Evolutionary conservation across 2,329 filamentous ascomycete genomes (phyloP).

Genomic region (Tympanopsis confertula): DNA sequence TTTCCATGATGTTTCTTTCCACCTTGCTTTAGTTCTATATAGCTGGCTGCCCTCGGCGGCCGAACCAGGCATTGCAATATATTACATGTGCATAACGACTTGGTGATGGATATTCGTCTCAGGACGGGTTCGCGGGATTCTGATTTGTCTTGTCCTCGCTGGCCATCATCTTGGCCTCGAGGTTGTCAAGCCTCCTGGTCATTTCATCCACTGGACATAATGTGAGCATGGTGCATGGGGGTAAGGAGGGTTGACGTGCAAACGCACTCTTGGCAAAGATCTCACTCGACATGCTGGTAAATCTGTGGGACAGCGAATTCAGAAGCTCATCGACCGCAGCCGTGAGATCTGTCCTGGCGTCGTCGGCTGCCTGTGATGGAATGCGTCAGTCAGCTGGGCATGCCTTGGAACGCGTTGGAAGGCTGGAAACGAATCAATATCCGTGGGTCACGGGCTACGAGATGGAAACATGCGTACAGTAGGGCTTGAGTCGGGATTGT

Average conservation of each 20-base stretch:
- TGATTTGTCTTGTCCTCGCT: conserved; percentile 26
- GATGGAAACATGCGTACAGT: no score
- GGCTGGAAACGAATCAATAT: no score
- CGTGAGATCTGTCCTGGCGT: conserved; percentile 53
- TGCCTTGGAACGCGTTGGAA: no score
- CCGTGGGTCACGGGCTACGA: no score
- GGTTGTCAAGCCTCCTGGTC: conserved; percentile 71
- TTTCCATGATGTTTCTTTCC: no score
- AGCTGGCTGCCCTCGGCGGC: no score
- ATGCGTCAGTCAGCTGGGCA: no score
- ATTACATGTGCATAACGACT: no score
- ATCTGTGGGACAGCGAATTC: conserved; percentile 75
- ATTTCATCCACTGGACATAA: conserved; percentile 75
- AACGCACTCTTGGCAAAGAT: conserved; percentile 76
- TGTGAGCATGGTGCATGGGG: conserved; percentile 1
- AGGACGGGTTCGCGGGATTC: neutral
- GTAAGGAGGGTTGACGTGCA: conserved; percentile 3
- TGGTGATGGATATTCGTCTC: no score
- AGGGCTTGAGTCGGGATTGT: conserved; percentile 19
- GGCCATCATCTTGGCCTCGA: conserved; percentile 62
- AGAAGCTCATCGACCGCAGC: conserved; percentile 77
- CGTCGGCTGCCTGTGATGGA: conserved; percentile 24
- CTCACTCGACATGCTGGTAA: conserved; percentile 72
- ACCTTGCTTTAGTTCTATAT: no score
- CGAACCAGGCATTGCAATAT: no score